These are phyloP conservation scores for Santalum album DNA, from an alignment of 164 flowering plant species.

Conservation along the genomic window DNA sequence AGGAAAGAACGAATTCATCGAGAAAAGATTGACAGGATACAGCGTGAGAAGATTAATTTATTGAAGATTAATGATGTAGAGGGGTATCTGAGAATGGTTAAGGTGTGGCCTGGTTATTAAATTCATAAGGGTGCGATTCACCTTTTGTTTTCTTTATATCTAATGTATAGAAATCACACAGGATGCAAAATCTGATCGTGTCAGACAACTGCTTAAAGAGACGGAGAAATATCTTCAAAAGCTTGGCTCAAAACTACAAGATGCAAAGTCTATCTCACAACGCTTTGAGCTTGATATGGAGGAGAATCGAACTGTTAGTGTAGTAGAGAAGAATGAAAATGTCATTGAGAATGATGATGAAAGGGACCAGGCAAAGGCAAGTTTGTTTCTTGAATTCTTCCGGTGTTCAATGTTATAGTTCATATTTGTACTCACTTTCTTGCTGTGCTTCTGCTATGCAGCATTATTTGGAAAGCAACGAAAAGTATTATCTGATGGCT, in stretches of 20 bases:
- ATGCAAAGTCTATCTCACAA: conserved; percentile 58
- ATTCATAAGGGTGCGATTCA: neutral
- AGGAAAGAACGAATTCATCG: conserved; percentile 89
- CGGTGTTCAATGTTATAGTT: neutral
- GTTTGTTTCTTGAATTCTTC: conserved; percentile 9
- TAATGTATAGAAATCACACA: conserved; percentile 11
- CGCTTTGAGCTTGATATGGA: conserved; percentile 65
- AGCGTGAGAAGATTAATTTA: conserved; percentile 94
- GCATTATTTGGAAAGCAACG: conserved; percentile 98
- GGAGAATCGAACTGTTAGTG: conserved; percentile 32
- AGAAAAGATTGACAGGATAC: conserved; percentile 95
- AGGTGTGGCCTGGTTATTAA: conserved; percentile 40
- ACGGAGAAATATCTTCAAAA: conserved; percentile 97
- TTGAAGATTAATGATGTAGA: conserved; percentile 97
- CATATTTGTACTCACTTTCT: conserved; percentile 2
- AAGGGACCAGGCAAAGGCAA: conserved; percentile 86
- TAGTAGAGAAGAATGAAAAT: conserved; percentile 46
- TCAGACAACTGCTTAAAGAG: conserved; percentile 87
- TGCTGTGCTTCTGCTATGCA: conserved; percentile 34
- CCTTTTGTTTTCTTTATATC: neutral
- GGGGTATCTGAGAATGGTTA: conserved; percentile 98
- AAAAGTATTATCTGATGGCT: conserved; percentile 95
- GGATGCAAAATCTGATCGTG: conserved; percentile 99
- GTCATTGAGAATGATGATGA: conserved; percentile 68
- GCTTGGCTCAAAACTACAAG: conserved; percentile 80